Base-by-base conservation (phyloP, 352 stramenopile genomes). In the Globisporangium okanoganense region DNA sequence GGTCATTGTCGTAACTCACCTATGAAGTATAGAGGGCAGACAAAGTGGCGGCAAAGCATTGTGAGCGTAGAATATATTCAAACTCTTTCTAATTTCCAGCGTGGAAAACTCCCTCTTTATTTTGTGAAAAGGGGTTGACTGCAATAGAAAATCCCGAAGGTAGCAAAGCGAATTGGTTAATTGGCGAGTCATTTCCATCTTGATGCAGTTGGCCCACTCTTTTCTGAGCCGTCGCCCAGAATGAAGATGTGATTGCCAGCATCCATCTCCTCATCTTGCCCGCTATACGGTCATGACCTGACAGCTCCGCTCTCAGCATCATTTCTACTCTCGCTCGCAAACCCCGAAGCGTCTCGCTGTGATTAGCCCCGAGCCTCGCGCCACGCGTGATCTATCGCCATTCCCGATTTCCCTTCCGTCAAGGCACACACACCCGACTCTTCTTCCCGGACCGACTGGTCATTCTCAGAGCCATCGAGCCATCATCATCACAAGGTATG, bases 211-310 rank as follows among this genome's bases (percentile, higher is more conserved):
- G 35, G 35, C 8, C 35, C 35, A 51, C 45, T 31, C 25, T 52
- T 52, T 54, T 54, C 48, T 54, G 48, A 36, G 48, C 48, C 25
- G 14, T 6, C 16, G 47, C 47, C 12, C 24, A 22, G 18, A 54
- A 54, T 54, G 45, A 52, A 36, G 24, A 53, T 54, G 47, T 38
- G 47, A 54, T 36, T 33, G 47, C 29, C 47, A 54, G 38, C 38
- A 43, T 8, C 27, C 33, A 27, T 38, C 47, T 51, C 44, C 41
- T 48, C 41, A 13, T 24, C 31, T 36, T 13, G 9, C 9, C 33
- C 36, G 20, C 44, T n/a, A 13, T 18, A n/a, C n/a, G 16, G 14
- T 20, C 48, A 25, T 25, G 48, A 25, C 7, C 18, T 24, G 16
- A 54, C 16, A 20, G 45, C 45, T 52, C 48, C 25, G 9, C 48